Evolutionary conservation across 2,329 filamentous ascomycete species (phyloP), one percentile per base, ranked within the genome.

Genomic region (Cercospora zeae-maydis): DNA sequence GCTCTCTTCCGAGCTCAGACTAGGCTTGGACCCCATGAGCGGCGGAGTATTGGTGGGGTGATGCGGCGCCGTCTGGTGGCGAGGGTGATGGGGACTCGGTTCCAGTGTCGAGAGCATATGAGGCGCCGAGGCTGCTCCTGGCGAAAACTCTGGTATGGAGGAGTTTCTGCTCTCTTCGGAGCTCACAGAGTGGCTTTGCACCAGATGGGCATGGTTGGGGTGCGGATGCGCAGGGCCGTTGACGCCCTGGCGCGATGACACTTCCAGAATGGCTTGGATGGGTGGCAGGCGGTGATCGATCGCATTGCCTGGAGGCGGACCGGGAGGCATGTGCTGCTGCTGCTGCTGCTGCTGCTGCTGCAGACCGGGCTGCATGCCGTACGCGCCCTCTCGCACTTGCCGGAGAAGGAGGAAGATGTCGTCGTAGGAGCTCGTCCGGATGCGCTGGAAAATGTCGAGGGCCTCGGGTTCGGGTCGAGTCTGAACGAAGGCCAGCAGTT

Each of bases 391-490:
- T 39, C 63, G 67, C 55, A 66, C 53, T 39, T 65, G 63, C 56
- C 66, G 67, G 31, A 72, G 57, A 5, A 72, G 53, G 3, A 56
- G 37, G 58, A 70, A 71, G 8, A 71, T 57, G 37, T 71, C 67
- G 36, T 69, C 67, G 54, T 68, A 64, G 10, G 59, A 59, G 30
- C 63, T 67, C 8, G 42, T 59, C 19, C 72, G 67, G 16, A 74
- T 70, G 54, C 69, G 72, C 19, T 71, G 65, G 62, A 71, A 73
- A 51, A 74, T 67, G 9, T 70, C 67, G 36, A 67, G 64, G 5
- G 73, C 73, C 58, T 74, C 73, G 2, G 61, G 36, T 42, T 74
- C 72, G 14, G 71, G 65, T 24, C 70, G 58, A 4, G 63, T 67
- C 47, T 71, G 72, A 4, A 74, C 58, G 52, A 68, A 70, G 37